Conservation (phyloP, 352 stramenopile genomes). For the Aphanomyces cochlioides region DNA sequence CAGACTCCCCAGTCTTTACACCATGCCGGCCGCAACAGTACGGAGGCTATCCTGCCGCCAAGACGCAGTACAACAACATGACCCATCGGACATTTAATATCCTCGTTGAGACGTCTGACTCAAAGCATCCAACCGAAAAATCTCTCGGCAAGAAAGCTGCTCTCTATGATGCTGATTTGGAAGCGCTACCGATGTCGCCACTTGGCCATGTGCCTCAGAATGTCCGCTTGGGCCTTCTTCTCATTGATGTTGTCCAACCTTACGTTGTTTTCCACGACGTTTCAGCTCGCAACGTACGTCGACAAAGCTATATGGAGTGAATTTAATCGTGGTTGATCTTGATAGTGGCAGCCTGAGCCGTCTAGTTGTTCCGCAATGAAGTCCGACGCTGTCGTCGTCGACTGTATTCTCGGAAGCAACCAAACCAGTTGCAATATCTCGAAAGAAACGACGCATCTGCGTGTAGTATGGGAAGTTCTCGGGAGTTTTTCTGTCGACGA, state of each 20-base stretch:
- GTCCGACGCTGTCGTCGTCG: constrained; percentile 27
- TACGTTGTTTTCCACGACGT: constrained; percentile 84
- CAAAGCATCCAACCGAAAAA: constrained; percentile 74
- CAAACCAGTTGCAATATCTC: not conserved
- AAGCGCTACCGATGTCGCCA: constrained; percentile 29
- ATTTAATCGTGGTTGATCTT: constrained; percentile 24
- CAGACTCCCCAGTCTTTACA: constrained; percentile 47
- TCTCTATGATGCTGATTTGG: constrained; percentile 57
- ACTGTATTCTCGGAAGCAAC: not conserved
- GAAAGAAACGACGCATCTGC: constrained; percentile 42
- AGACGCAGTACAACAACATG: constrained; percentile 91
- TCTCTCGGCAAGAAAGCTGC: constrained; percentile 72
- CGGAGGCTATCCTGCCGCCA: constrained; percentile 84
- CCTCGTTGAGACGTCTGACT: constrained; percentile 93
- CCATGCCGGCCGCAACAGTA: constrained; percentile 85
- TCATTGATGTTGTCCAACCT: constrained; percentile 94
- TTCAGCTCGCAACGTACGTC: constrained; percentile 5
- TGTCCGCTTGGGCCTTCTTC: constrained; percentile 91
- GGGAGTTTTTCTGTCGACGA: constrained; percentile 69
- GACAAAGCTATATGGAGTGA: not conserved
- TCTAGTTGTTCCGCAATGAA: not conserved
- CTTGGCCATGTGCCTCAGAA: constrained; percentile 95
- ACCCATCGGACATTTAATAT: constrained; percentile 95
- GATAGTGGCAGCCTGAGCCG: not conserved
- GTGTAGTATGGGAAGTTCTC: constrained; percentile 75